These are phyloP conservation scores for Phytophthora fragariae DNA, from an alignment of 352 stramenopile species.

Conservation along the genomic window DNA sequence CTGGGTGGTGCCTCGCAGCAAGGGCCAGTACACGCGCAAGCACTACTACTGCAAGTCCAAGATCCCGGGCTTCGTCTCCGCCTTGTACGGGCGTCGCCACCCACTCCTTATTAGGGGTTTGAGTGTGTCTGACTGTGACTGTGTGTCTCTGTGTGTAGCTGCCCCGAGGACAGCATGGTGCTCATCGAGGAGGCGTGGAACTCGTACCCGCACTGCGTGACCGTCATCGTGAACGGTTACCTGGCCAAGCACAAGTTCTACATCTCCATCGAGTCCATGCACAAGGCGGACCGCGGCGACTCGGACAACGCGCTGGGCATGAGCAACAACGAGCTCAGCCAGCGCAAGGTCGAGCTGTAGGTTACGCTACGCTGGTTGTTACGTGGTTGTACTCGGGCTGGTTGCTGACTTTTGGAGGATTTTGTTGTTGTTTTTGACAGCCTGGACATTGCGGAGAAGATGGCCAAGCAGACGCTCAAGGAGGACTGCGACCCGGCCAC, in stretches of 20 bases:
- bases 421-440: slow-evolving; percentile 29
- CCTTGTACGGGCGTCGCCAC: slow-evolving; percentile 56
- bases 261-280: slow-evolving; percentile 86
- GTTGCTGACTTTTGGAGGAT: background rate
- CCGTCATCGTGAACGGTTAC: slow-evolving; percentile 87
- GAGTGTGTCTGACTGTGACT: too few relatives aligned
- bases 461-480: slow-evolving; percentile 79
- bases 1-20: slow-evolving; percentile 77
- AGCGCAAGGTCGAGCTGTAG: slow-evolving; percentile 82
- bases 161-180: slow-evolving; percentile 87
- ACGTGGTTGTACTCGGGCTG: background rate
- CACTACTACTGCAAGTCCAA: slow-evolving; percentile 91
- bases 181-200: slow-evolving; percentile 90
- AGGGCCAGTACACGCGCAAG: slow-evolving; percentile 90
- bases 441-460: slow-evolving; percentile 79
- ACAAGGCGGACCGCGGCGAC: slow-evolving; percentile 65
- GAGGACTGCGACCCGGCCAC: slow-evolving; percentile 72
- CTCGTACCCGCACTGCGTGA: slow-evolving; percentile 88
- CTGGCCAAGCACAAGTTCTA: slow-evolving; percentile 89
- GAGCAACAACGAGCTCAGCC: slow-evolving; percentile 72
- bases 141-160: slow-evolving; percentile 42
- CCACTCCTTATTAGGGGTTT: background rate
- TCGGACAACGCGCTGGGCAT: slow-evolving; percentile 77
- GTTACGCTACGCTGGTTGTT: slow-evolving; percentile 14
- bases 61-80: slow-evolving; percentile 82